These are phyloP conservation scores for Annulohypoxylon truncatum DNA, from an alignment of 2,329 filamentous ascomycete genomes.

Conservation along the genomic window DNA sequence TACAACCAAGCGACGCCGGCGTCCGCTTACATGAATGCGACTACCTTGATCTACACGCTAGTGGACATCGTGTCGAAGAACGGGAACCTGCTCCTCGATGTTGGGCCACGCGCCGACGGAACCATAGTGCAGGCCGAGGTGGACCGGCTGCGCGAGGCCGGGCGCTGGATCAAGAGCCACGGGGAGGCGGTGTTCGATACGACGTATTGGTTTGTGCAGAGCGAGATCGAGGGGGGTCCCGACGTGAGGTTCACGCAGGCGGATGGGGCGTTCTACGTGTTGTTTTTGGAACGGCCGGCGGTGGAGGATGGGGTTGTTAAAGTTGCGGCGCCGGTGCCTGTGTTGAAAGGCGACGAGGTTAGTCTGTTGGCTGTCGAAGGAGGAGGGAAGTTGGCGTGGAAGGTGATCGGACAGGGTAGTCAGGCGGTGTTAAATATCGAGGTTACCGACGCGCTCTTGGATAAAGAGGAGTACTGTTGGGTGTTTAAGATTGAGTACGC, in stretches of 20 bases:
- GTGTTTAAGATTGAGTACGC: conserved; percentile 46
- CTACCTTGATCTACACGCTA: conserved; percentile 57
- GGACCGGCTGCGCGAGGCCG: conserved; percentile 61
- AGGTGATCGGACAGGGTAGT: conserved; percentile 25
- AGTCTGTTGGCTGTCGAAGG: conserved; percentile 55
- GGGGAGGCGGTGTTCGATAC: conserved; percentile 68
- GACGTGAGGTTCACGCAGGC: conserved; percentile 64
- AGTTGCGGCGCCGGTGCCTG: conserved; percentile 59
- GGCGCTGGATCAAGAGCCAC: conserved; percentile 65
- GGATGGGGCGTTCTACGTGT: conserved; percentile 63
- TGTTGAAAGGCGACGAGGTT: conserved; percentile 59
- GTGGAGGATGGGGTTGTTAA: conserved; percentile 50
- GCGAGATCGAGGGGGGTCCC: conserved; percentile 39
- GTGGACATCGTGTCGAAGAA: conserved; percentile 49
- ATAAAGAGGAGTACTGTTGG: conserved; percentile 45
- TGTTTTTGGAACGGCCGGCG: conserved; percentile 56
- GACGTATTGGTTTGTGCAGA: conserved; percentile 56
- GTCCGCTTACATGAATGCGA: conserved; percentile 63
- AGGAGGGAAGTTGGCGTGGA: conserved; percentile 46
- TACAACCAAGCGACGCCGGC: conserved; percentile 67
- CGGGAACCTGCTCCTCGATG: conserved; percentile 65
- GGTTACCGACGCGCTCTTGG: conserved; percentile 37
- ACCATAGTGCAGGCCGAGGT: conserved; percentile 62
- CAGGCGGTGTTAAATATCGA: conserved; percentile 35
- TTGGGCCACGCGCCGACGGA: conserved; percentile 67